Evolutionary conservation across 306 rosid genomes (phyloP).

Genomic region (Ormosia semicastrata): DNA sequence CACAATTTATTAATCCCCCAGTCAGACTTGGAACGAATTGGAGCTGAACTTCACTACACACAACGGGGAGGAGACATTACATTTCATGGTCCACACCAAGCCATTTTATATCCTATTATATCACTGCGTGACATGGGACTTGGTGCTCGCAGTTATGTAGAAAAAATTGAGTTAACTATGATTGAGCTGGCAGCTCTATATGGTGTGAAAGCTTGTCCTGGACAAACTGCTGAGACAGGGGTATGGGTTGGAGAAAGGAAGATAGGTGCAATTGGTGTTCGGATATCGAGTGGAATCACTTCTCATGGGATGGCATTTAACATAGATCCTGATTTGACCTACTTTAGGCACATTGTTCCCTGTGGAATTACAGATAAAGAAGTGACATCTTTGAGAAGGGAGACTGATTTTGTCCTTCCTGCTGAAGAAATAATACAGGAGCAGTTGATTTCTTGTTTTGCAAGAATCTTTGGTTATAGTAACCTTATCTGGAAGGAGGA

Average conservation of each 20-base stretch:
- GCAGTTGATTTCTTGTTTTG: conserved; percentile 78
- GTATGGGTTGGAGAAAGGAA: conserved; percentile 93
- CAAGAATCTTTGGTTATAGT: conserved; percentile 63
- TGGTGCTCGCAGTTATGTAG: conserved; percentile 76
- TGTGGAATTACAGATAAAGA: conserved; percentile 83
- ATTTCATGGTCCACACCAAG: conserved; percentile 90
- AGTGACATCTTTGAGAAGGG: conserved; percentile 81
- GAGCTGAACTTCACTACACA: conserved; percentile 76
- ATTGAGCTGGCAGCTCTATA: conserved; percentile 64
- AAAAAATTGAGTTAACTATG: conserved; percentile 83
- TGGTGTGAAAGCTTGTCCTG: conserved; percentile 73
- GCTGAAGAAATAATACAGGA: conserved; percentile 57
- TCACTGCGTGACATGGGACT: conserved; percentile 69
- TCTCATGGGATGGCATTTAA: conserved; percentile 92
- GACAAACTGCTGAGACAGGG: conserved; percentile 64
- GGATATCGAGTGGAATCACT: conserved; percentile 71
- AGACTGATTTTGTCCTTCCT: conserved; percentile 56
- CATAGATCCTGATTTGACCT: conserved; percentile 79
- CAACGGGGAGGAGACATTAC: conserved; percentile 92
- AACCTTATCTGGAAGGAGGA: conserved; percentile 57
- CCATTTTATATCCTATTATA: conserved; percentile 74
- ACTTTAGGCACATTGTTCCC: conserved; percentile 81
- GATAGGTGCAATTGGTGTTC: conserved; percentile 90
- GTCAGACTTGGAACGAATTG: conserved; percentile 60
- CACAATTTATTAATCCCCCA: conserved; percentile 71